A percentile compares a stretch with the other conserved stretches of the same genome.
These are phyloP conservation scores for Moesziomyces sp. DNA, from an alignment of 1,284 basidiomycete species.

Conservation along the genomic window DNA sequence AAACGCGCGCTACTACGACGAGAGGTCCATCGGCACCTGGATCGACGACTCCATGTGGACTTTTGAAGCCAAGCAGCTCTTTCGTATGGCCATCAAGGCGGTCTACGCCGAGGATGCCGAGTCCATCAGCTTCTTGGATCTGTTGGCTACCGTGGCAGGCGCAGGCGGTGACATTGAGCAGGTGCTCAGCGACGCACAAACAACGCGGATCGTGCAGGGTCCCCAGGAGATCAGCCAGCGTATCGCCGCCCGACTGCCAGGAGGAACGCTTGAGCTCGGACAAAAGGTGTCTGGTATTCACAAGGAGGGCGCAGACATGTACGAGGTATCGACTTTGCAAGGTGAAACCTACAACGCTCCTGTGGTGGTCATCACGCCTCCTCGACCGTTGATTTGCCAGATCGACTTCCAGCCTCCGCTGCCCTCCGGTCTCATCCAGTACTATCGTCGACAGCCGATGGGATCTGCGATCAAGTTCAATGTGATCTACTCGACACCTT, in stretches of 20 bases:
- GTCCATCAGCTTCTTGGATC: conserved; percentile 42
- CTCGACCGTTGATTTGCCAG: conserved; percentile 35
- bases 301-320: conserved; percentile 4
- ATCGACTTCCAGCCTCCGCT: conserved; percentile 41
- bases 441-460: conserved; percentile 50
- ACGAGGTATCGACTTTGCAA: conserved; percentile 24
- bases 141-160: conserved; percentile 33
- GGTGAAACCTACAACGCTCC: conserved; percentile 22
- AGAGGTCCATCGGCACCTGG: conserved; percentile 44
- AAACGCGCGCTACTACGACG: conserved; percentile 34
- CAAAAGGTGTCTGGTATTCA: conserved; percentile 20
- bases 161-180: conserved; percentile 42
- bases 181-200: conserved; percentile 43
- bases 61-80: conserved; percentile 29
- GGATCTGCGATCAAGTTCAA: conserved; percentile 48
- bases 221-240: conserved; percentile 35
- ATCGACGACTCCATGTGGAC: conserved; percentile 45
- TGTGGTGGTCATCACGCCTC: conserved; percentile 35
- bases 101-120: conserved; percentile 47
- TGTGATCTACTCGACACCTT: conserved; percentile 38
- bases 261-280: conserved; percentile 9
- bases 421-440: conserved; percentile 37
- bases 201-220: conserved; percentile 34
- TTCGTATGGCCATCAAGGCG: conserved; percentile 43
- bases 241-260: conserved; percentile 31